Percentiles rank a stretch among this genome's conserved stretches.
Evolutionary conservation across 129 eudicot genomes (phyloP).

Genomic region (Apium graveolens): DNA sequence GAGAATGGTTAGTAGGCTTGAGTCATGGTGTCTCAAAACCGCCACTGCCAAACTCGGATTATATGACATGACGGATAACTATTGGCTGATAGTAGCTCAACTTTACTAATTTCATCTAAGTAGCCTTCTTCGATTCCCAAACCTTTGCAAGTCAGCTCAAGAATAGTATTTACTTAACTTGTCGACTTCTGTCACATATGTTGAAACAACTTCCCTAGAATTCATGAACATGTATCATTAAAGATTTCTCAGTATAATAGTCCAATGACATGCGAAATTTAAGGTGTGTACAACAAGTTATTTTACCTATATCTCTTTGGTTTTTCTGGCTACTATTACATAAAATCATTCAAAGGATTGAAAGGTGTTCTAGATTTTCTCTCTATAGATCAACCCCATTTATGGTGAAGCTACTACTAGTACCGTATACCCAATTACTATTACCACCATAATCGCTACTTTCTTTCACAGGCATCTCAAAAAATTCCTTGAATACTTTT

Average conservation of each 20-base stretch:
- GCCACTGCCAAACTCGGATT: constrained; percentile 70
- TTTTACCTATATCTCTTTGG: constrained; percentile 12
- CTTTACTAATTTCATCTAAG: constrained; percentile 38
- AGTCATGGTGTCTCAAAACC: constrained; percentile 43
- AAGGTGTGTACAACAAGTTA: background rate
- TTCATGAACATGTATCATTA: background rate
- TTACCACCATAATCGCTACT: background rate
- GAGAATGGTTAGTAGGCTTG: constrained; percentile 44
- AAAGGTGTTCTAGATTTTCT: constrained; percentile 14
- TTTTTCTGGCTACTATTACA: constrained; percentile 15
- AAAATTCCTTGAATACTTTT: constrained; percentile 7
- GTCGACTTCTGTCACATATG: constrained; percentile 32
- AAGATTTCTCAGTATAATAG: background rate
- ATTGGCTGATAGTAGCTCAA: constrained; percentile 38
- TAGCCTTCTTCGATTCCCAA: constrained; percentile 49
- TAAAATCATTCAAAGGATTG: constrained; percentile 20
- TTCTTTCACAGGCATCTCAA: background rate
- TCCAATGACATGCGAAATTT: background rate
- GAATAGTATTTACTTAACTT: constrained; percentile 40
- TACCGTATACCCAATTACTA: background rate
- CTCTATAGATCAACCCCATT: constrained; percentile 21
- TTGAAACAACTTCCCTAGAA: constrained; percentile 40
- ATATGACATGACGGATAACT: constrained; percentile 77
- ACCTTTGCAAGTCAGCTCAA: constrained; percentile 57
- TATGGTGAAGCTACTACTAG: constrained; percentile 9